Evolutionary conservation across 305 asterid species (phyloP).

Genomic region (Ajuga reptans): DNA sequence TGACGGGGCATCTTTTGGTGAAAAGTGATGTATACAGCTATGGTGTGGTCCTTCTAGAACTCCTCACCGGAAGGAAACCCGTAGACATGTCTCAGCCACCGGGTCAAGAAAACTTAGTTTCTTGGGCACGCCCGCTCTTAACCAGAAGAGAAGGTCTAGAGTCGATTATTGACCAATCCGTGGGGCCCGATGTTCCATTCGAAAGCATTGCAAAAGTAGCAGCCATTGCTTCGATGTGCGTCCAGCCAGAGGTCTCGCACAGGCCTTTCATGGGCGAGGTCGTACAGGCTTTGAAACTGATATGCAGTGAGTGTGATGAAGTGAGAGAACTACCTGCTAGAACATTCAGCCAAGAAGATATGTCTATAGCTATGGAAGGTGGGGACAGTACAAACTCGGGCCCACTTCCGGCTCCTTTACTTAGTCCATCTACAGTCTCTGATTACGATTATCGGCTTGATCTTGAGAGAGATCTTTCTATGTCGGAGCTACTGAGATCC

Average conservation of each 20-base stretch:
- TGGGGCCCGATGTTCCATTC: slow-evolving; percentile 47
- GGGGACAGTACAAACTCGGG: slow-evolving; percentile 29
- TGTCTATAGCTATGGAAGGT: slow-evolving; percentile 35
- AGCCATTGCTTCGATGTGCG: slow-evolving; percentile 96
- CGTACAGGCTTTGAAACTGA: slow-evolving; percentile 78
- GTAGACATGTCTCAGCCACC: slow-evolving; percentile 95
- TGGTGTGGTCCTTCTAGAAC: slow-evolving; percentile 98
- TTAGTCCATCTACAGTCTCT: slow-evolving; percentile 39
- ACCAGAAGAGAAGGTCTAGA: slow-evolving; percentile 52
- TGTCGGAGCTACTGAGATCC: slow-evolving; percentile 57
- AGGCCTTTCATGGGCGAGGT: slow-evolving; percentile 98
- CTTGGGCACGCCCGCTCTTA: slow-evolving; percentile 87
- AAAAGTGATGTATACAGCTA: slow-evolving; percentile 95
- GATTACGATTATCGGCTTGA: slow-evolving; percentile 48
- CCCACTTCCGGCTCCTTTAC: slow-evolving; percentile 31
- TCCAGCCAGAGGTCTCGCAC: slow-evolving; percentile 87
- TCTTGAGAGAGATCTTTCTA: slow-evolving; percentile 57
- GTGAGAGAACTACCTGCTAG: slow-evolving; percentile 34
- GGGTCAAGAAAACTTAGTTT: slow-evolving; percentile 81
- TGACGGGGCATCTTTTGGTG: slow-evolving; percentile 97
- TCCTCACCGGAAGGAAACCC: slow-evolving; percentile 82
- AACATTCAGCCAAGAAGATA: slow-evolving; percentile 44
- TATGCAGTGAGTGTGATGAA: slow-evolving; percentile 60
- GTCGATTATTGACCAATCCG: slow-evolving; percentile 48
- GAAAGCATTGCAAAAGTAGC: slow-evolving; percentile 77